phyloP scores from a whole-genome alignment of 257 asterid genomes.

The Nicotiana tabacum region DNA sequence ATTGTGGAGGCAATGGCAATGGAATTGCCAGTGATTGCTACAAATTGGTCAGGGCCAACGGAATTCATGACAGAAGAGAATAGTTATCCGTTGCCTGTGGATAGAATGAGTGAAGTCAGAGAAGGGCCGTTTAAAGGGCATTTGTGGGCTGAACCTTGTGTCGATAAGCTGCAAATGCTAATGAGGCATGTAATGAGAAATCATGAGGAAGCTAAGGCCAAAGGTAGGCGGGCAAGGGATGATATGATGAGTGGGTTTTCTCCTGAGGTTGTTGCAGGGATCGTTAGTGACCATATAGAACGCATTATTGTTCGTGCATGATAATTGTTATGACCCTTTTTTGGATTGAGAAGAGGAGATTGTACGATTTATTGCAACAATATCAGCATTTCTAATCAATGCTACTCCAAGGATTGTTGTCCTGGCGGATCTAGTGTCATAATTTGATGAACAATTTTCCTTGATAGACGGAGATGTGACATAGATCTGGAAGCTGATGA shows the following conservation, averaged over 20 bases:
- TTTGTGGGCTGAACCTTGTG: constrained; percentile 87
- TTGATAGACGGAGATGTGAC: not conserved
- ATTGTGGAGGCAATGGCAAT: constrained; percentile 92
- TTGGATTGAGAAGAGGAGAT: not conserved
- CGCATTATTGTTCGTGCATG: constrained; percentile 19
- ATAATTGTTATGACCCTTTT: not conserved
- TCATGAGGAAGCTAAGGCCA: constrained; percentile 41
- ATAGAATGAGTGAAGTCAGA: constrained; percentile 52
- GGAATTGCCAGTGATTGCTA: constrained; percentile 74
- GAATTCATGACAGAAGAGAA: constrained; percentile 66
- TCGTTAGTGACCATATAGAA: constrained; percentile 42
- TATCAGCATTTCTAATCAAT: no score
- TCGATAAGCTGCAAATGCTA: constrained; percentile 42
- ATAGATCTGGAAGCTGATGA: not conserved
- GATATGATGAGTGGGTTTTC: constrained; percentile 63
- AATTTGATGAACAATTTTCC: not conserved
- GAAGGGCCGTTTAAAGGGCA: constrained; percentile 83
- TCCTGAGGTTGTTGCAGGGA: constrained; percentile 55
- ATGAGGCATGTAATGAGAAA: constrained; percentile 50
- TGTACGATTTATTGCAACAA: no score
- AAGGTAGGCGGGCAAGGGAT: constrained; percentile 60
- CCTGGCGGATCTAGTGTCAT: no score
- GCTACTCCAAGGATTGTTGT: no score
- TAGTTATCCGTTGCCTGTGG: constrained; percentile 61
- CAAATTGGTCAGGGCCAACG: constrained; percentile 93